Percentiles rank a stretch among this genome's conserved stretches.
Evolutionary conservation across 495 filamentous ascomycete species (phyloP).

Genomic region (Pseudotulostoma volvatum): DNA sequence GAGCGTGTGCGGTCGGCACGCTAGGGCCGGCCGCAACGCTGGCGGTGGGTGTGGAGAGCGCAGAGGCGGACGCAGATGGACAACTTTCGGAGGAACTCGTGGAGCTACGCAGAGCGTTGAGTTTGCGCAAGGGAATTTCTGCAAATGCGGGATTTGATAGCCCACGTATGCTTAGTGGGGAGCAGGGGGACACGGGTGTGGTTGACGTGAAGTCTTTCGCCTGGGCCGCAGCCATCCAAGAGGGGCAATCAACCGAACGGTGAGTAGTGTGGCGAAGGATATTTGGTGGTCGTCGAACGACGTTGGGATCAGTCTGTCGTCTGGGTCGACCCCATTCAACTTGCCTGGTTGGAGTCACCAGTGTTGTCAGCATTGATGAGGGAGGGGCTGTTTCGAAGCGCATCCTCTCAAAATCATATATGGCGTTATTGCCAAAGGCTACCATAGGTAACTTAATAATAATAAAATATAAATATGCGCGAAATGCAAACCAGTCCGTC

Average conservation of each 20-base stretch:
- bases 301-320: constrained; percentile 5
- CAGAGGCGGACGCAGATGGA: not conserved
- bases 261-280: constrained; percentile 4
- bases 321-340: constrained; percentile 4
- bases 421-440: no score
- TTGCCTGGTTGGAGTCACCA: not conserved
- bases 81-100: constrained; percentile 1
- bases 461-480: no score
- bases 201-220: no score
- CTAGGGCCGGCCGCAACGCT: not conserved
- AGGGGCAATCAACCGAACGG: no score
- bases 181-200: constrained; percentile 3
- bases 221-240: no score
- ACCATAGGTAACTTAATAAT: no score
- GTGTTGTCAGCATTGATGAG: not conserved
- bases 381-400: no score
- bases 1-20: not conserved
- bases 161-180: constrained; percentile 4
- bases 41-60: not conserved
- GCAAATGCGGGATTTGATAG: constrained; percentile 5
- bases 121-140: constrained; percentile 6
- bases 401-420: no score
- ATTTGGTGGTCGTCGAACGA: constrained; percentile 4
- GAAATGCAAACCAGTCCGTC: no score
- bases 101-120: constrained; percentile 4